Conservation (phyloP, 1,139 yeast genomes). For the Meyerozyma carpophila region DNA sequence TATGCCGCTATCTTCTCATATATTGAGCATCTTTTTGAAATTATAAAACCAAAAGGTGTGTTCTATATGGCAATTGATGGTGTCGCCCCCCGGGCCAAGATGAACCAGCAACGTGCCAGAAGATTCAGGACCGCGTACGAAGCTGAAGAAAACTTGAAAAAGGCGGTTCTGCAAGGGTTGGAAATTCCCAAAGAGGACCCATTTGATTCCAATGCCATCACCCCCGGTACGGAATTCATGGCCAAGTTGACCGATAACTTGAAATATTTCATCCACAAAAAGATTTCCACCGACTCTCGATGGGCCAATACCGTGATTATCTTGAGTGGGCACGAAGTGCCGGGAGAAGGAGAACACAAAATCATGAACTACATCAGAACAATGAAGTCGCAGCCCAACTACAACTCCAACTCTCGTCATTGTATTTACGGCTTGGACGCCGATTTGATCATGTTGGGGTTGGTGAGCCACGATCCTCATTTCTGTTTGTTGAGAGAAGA, state of each 20-base stretch:
- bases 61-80: slow-evolving; percentile 99
- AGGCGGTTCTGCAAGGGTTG: slow-evolving; percentile 59
- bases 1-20: slow-evolving; percentile 90
- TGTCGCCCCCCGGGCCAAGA: slow-evolving; percentile 98
- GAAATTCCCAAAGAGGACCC: slow-evolving; percentile 67
- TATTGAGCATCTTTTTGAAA: slow-evolving; percentile 86
- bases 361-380: slow-evolving; percentile 91
- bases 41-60: slow-evolving; percentile 79
- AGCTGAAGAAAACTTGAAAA: slow-evolving; percentile 70
- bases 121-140: slow-evolving; percentile 94
- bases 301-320: slow-evolving; percentile 86
- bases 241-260: slow-evolving; percentile 77
- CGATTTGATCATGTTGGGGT: slow-evolving; percentile 93
- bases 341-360: slow-evolving; percentile 99
- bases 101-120: slow-evolving; percentile 98
- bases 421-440: slow-evolving; percentile 98
- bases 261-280: slow-evolving; percentile 87
- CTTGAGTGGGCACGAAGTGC: slow-evolving; percentile 95
- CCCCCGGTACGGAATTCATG: slow-evolving; percentile 99
- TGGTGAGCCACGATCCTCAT: slow-evolving; percentile 95
- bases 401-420: slow-evolving; percentile 84
- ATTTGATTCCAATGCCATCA: slow-evolving; percentile 91
- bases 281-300: slow-evolving; percentile 81
- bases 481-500: slow-evolving; percentile 93
- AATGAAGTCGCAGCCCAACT: slow-evolving; percentile 67